Evolutionary conservation across 1,284 basidiomycete species (phyloP).

Genomic region (Bjerkandera adusta): DNA sequence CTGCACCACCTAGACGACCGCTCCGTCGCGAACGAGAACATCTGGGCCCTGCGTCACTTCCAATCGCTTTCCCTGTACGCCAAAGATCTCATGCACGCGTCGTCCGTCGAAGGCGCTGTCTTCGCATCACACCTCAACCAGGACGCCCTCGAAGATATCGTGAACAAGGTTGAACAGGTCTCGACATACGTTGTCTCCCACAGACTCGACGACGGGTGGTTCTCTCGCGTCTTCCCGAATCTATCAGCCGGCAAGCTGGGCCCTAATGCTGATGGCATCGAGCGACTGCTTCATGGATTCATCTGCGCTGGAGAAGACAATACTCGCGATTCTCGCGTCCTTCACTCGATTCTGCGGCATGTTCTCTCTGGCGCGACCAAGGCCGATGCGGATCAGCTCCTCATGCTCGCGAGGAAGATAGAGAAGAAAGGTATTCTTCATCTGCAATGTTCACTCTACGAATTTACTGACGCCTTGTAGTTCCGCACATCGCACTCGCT

Average conservation of each 20-base stretch:
- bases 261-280: slow-evolving; percentile 30
- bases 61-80: slow-evolving; percentile 57
- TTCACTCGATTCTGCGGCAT: slow-evolving; percentile 60
- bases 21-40: slow-evolving; percentile 51
- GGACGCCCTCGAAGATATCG: slow-evolving; percentile 41
- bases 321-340: slow-evolving; percentile 51
- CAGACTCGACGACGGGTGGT: slow-evolving; percentile 50
- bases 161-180: slow-evolving; percentile 56
- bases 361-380: slow-evolving; percentile 58
- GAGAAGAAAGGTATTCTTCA: slow-evolving; percentile 54
- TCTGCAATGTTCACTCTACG: background rate
- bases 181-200: slow-evolving; percentile 68
- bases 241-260: slow-evolving; percentile 27
- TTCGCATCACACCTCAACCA: slow-evolving; percentile 42
- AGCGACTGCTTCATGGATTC: slow-evolving; percentile 42
- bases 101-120: slow-evolving; percentile 44
- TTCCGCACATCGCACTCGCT: slow-evolving; percentile 63
- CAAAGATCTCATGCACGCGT: slow-evolving; percentile 52
- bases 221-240: slow-evolving; percentile 39
- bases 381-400: slow-evolving; percentile 76
- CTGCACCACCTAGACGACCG: slow-evolving; percentile 63
- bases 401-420: slow-evolving; percentile 60
- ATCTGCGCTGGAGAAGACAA: slow-evolving; percentile 39
- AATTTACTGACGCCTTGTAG: slow-evolving; percentile 35
- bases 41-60: slow-evolving; percentile 67